Base-by-base conservation (phyloP, 371 early-diverging fungal species). In the Zopfochytrium polystomum region DNA sequence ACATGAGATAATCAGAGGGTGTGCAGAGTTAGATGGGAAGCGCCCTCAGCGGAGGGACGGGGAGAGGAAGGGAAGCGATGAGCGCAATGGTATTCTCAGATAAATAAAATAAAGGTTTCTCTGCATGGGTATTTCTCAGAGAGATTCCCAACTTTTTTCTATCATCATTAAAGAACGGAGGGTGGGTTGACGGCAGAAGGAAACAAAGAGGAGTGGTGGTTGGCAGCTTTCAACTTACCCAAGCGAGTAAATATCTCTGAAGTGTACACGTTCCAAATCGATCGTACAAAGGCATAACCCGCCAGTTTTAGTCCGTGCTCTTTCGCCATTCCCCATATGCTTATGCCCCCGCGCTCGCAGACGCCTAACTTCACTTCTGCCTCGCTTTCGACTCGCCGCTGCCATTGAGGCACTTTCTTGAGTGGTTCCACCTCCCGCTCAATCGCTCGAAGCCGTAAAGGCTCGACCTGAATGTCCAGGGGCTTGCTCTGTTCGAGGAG, bases 241-340 rank as follows among this genome's bases (percentile, higher is more conserved):
- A 77, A 58, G 15, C 65, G 55, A 7, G 61, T 58, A 59, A 60
- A 75, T 49, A 76, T 62, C 23, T 61, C 52, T 4, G 79, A 65
- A 2, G 79, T 76, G 38, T 70, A 62, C 26, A 70, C 35, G 51
- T 70, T 66, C 68, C 72, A 78, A 2, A 45, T 43, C 18, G 73
- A 62, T 4, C 59, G 63, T 38, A 76, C 65, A 61, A 75, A 78
- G 9, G 72, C 76, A 55, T 62, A 72, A 1, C 76, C 73, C 20
- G 67, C 65, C 9, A 78, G 45, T 43, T 46, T 31, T 42, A 76
- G 62, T 25, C 55, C 47, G 45, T 72, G 38, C 32, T 65, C 50
- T 32, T 56, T 56, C 35, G 44, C 56, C 46, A 75, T 70, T 30
- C 66, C 68, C 60, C 62, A 62, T 9, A 66, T 67, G 18, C 70